phyloP scores from a whole-genome alignment of 306 rosid genomes.

The Gleditsia sinensis region DNA sequence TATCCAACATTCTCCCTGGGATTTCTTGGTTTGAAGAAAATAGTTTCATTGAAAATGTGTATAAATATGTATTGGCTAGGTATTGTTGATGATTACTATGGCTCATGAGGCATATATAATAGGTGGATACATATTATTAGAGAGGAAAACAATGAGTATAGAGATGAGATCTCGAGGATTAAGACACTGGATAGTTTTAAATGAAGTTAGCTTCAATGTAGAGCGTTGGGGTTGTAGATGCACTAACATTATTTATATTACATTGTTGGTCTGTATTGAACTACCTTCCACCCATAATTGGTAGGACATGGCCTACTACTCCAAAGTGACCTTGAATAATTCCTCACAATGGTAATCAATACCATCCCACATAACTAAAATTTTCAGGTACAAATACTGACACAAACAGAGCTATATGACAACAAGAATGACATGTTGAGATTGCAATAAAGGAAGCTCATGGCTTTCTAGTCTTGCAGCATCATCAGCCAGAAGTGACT shows the following conservation, averaged over 20 bases:
- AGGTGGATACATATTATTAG: neutral
- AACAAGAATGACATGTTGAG: neutral
- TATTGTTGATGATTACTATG: neutral
- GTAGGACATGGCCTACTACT: neutral
- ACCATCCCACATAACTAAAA: neutral
- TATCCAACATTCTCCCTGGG: neutral
- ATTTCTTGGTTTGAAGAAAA: neutral
- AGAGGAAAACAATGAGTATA: neutral
- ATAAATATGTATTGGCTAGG: neutral
- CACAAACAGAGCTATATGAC: neutral
- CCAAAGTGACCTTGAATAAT: neutral
- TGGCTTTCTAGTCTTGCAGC: neutral
- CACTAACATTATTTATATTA: neutral
- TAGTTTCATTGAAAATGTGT: neutral
- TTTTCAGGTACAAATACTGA: neutral
- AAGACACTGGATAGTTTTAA: neutral
- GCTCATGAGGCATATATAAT: neutral
- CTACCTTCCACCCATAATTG: neutral
- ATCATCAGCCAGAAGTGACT: neutral
- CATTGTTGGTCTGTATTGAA: neutral
- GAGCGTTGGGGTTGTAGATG: neutral
- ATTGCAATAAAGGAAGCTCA: neutral
- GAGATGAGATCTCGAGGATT: neutral
- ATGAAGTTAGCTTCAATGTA: neutral
- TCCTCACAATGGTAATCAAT: neutral